Evolutionary conservation across 805 yeast genomes (phyloP), one percentile per base, ranked within the genome.

Genomic region (Zygosaccharomyces kombuchaensis): DNA sequence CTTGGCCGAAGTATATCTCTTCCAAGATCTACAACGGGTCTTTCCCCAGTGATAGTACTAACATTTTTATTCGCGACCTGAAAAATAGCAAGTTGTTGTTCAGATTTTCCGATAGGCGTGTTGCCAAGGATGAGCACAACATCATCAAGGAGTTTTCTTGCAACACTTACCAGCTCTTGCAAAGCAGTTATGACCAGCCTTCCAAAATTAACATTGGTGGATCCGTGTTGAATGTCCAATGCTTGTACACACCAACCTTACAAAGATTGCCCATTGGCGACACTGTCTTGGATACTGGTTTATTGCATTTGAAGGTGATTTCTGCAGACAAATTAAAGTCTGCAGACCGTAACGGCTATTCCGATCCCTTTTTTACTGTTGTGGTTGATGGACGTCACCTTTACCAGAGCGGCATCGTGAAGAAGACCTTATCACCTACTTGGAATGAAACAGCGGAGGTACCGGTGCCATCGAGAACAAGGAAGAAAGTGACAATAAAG

Each of bases 301-400:
- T 69, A 9, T 61, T 85, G 40, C 70, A 74, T 36, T 60, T 85
- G 53, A 80, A 78, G 31, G 67, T 86, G 44, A 56, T 81, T 31
- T 72, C 77, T 39, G 93, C 81, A 25, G 71, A 71, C 21, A 65
- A 71, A 41, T 67, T 86, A 48, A 59, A 64, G 40, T 66, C 88
- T 6, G 84, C 79, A 38, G 93, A 86, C 62, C 68, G 77, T 44
- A 82, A 82, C 56, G 93, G 93, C 45, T 81, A 80, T 57, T 82
- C 91, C 3, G 95, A 86, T 69, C 95, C 95, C 45, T 78, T 71
- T 56, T 74, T 74, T 37, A 66, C 65, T 19, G 62, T 85, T n/a
- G 67, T 60, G 38, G 60, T 82, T 13, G 81, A 83, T 58, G 82
- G 78, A 6, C 58, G 69, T 34, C 72, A 76, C 52, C 64, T 80